Percentiles rank a stretch among this genome's conserved stretches.
Conservation (phyloP, 78 protist genomes). For the Emiliania huxleyi region DNA sequence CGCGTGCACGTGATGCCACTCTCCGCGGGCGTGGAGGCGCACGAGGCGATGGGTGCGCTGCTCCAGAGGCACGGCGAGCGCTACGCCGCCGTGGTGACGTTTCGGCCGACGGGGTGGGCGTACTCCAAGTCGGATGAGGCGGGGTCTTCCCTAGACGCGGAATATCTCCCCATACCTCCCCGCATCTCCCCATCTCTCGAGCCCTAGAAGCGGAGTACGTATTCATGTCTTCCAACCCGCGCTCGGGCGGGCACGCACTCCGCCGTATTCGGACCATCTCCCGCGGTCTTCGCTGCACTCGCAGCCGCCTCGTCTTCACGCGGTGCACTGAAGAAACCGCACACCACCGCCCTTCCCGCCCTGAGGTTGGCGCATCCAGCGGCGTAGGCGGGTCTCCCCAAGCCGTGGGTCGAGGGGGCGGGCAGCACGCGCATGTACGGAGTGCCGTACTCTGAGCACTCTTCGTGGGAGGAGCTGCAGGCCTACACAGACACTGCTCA, state of each 20-base stretch:
- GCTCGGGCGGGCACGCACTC: too few relatives aligned
- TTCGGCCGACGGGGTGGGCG: conserved; percentile 11
- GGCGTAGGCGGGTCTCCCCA: neutral
- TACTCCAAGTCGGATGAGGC: neutral
- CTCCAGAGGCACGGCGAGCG: neutral
- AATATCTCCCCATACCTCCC: too few relatives aligned
- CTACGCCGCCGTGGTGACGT: neutral
- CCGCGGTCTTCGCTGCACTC: too few relatives aligned
- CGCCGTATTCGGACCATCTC: too few relatives aligned
- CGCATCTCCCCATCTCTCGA: too few relatives aligned
- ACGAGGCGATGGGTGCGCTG: neutral
- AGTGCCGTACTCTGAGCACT: conserved; percentile 26
- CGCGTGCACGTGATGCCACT: conserved; percentile 11
- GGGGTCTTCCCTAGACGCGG: too few relatives aligned
- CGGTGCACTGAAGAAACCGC: too few relatives aligned
- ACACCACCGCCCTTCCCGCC: too few relatives aligned
- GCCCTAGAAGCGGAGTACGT: too few relatives aligned
- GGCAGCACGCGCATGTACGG: neutral
- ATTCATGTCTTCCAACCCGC: too few relatives aligned
- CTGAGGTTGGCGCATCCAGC: too few relatives aligned
- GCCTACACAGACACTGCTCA: neutral
- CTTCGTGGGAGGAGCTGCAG: neutral
- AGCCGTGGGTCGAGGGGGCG: neutral
- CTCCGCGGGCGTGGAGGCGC: neutral
- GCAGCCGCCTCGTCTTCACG: too few relatives aligned